Evolutionary conservation across 2,329 filamentous ascomycete species (phyloP).

Genomic region (Penicillium sp.): DNA sequence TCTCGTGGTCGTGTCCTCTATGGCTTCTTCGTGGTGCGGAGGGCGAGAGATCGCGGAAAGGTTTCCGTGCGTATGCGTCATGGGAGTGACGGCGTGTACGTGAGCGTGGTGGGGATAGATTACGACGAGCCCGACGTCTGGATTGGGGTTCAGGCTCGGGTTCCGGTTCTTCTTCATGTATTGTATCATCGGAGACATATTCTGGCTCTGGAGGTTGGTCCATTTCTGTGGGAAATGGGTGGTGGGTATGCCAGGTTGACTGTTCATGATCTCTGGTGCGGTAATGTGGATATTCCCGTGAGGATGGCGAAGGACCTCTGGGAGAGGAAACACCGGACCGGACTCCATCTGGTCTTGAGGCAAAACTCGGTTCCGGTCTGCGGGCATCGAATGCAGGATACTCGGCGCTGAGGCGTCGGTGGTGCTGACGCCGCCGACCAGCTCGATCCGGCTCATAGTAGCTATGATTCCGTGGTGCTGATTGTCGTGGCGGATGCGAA

Average conservation of each 20-base stretch:
- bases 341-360: constrained; percentile 18
- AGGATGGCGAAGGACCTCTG: constrained; percentile 29
- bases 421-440: constrained; percentile 21
- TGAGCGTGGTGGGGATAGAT: constrained; percentile 27
- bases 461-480: constrained; percentile 16
- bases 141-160: not conserved
- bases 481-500: constrained; percentile 13
- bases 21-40: constrained; percentile 8
- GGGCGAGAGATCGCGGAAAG: constrained; percentile 30
- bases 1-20: constrained; percentile 7
- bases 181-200: constrained; percentile 30
- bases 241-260: constrained; percentile 14
- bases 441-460: constrained; percentile 22
- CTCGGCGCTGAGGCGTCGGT: constrained; percentile 25
- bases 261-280: constrained; percentile 26
- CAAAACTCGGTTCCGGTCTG: constrained; percentile 19
- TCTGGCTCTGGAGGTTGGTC: constrained; percentile 24
- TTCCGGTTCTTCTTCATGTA: constrained; percentile 4
- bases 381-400: constrained; percentile 16
- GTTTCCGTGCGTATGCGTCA: constrained; percentile 35
- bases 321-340: constrained; percentile 24
- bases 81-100: constrained; percentile 38
- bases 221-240: constrained; percentile 20
- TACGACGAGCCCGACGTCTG: constrained; percentile 17
- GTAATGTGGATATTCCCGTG: constrained; percentile 15